Evolutionary conservation across 1,284 basidiomycete genomes (phyloP), one percentile per base, ranked within the genome.

Genomic region (Somion occarium): DNA sequence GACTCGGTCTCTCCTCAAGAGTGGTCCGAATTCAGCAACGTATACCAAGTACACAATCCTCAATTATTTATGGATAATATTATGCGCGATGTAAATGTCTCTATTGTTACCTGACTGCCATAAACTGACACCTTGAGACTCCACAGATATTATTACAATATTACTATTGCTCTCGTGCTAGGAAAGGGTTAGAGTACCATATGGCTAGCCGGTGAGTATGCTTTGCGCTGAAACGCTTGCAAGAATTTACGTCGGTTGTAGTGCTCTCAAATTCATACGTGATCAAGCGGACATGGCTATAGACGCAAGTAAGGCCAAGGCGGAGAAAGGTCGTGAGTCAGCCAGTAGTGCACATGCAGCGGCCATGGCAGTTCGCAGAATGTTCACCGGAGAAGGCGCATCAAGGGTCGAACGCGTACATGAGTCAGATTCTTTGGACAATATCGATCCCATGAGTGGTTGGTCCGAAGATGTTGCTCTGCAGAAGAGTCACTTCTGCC

Each of bases 31-130:
- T 96, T 97, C 67, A 85, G 91, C 65, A 91, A 96, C 60, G 93
- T 95, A 19, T 91, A 93, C 64, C 89, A 97, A 62, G 78, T 95
- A 9, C 93, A 98, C 70, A 88, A 83, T 55, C 94, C 93, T 0
- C 88, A 85, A 47, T 77, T 97, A 43, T 86, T 86, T 63, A 77
- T 94, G 70, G 88, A 88, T 62, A 89, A 87, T 64, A 74, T 79
- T 15, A 85, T 88, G 13, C 85, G 65, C 50, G 65, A 67, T 50
- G 65, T 67, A 46, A 41, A 51, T 53, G 55, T 39, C 2, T 7
- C 39, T 41, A 18, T 18, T 5, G 18, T 12, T 23, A 2, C 13
- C 25, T 2, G 4, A 38, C 44, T 3, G 2, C 5, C 5, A 3
- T 37, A 1, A 30, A 2, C 23, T 38, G 23, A 38, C 44, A 18